Evolutionary conservation across 768 basidiomycete species (phyloP), one percentile per base, ranked within the genome.

Genomic region (Leccinellum albellum): DNA sequence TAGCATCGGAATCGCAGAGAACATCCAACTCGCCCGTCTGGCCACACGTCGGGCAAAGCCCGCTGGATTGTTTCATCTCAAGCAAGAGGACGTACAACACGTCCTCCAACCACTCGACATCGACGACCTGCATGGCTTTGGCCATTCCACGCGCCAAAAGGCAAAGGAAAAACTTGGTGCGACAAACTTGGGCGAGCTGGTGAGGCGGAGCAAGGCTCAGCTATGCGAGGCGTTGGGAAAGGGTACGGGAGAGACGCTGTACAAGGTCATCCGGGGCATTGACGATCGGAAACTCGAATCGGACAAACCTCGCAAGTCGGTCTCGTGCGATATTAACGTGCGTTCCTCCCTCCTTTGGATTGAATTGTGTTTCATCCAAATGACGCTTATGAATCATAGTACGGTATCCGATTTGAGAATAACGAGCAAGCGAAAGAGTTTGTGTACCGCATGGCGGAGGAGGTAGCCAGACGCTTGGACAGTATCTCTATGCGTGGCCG

Each of bases 271-370:
- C 15, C 79, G 91, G 17, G 97, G 97, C 0, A 76, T 94, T 26
- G 97, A 98, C 64, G 82, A 89, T 32, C 82, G 84, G 53, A 82
- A 82, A 57, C 73, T 98, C 45, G 89, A 93, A 68, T 86, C 85
- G 32, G 88, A 92, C 68, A 92, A 93, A 66, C 83, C 87, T 50
- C 78, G 96, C 64, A 94, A 94, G 71, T 91, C 88, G 6, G 93
- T 99, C 20, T 93, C 90, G 12, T 94, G 91, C 56, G 96, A 98
- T 68, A 90, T 98, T 65, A 99, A 94, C 65, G 94, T 95, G 63
- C 68, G 92, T 80, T 7, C 15, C 29, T 35, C 31, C 9, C 31
- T 14, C 13, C 7, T 32, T 40, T 40, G 9, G 12, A n/a, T 42
- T 51, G 17, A 29, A 15, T 35, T 53, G 13, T 29, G 20, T 61